A percentile compares a stretch with the other conserved stretches of the same genome.
phyloP scores from a whole-genome alignment of 176 grass and related monocot genomes.

The Avena sativa region DNA sequence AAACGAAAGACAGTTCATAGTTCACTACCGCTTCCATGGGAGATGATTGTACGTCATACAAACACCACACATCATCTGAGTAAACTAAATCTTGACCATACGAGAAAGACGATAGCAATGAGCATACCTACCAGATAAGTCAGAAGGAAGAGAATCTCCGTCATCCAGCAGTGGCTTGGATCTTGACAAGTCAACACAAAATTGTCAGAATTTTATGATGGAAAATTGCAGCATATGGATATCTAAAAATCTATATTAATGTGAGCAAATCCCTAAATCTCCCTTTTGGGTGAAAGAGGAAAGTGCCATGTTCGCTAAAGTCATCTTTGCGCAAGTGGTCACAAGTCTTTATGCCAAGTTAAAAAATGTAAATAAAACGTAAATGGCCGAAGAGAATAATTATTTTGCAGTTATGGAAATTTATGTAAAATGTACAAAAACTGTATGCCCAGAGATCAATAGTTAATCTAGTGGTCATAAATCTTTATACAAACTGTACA shows the following conservation, averaged over 20 bases:
- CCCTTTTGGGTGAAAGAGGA: not conserved
- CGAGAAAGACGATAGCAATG: too few relatives aligned
- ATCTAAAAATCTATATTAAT: not conserved
- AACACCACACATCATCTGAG: not conserved
- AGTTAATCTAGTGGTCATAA: not conserved
- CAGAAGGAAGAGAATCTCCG: not conserved
- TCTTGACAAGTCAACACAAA: not conserved
- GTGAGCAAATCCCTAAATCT: not conserved
- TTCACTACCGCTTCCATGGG: not conserved
- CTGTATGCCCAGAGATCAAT: not conserved
- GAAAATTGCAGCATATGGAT: not conserved
- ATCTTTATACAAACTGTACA: not conserved
- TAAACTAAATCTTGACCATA: constrained; percentile 3
- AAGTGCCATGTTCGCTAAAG: not conserved
- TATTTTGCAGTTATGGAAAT: not conserved
- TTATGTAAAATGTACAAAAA: not conserved
- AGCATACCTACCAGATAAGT: not conserved
- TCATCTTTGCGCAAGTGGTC: not conserved
- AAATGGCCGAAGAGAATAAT: not conserved
- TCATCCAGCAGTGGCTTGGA: not conserved
- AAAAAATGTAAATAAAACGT: not conserved
- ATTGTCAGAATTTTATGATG: not conserved
- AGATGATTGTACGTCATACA: not conserved
- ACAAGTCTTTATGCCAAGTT: not conserved
- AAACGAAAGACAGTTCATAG: not conserved